Conservation (phyloP, 2,329 filamentous ascomycete genomes). For the Aspergillus sp. region DNA sequence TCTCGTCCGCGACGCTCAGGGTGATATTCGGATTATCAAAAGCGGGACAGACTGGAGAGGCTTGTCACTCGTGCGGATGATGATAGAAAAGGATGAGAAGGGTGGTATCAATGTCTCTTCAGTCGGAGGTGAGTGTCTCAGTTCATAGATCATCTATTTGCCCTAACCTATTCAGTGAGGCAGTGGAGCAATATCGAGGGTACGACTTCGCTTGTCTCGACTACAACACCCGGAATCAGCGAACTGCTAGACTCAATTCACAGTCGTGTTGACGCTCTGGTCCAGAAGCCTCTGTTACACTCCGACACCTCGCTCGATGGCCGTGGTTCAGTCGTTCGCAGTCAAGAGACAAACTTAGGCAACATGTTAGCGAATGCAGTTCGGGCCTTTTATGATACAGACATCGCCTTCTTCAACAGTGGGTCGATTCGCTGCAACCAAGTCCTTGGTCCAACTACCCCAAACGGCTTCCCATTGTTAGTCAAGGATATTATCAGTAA, state of each 20-base stretch:
- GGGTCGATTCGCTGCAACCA: conserved; percentile 22
- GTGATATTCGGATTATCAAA: conserved; percentile 14
- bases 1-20: conserved; percentile 1
- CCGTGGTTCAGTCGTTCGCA: conserved; percentile 14
- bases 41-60: conserved; percentile 17
- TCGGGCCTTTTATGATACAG: conserved; percentile 21
- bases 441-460: conserved; percentile 8
- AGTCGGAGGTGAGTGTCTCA: conserved; percentile 1
- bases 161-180: conserved; percentile 7
- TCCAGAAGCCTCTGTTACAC: conserved; percentile 18
- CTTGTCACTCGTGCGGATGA: conserved; percentile 10
- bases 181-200: conserved; percentile 13
- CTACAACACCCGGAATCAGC: neutral
- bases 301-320: conserved; percentile 19
- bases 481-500: conserved; percentile 22
- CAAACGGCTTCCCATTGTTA: conserved; percentile 9
- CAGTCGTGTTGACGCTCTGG: conserved; percentile 13
- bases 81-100: conserved; percentile 5
- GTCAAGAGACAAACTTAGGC: conserved; percentile 23
- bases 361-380: conserved; percentile 25
- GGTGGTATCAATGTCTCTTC: neutral
- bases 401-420: conserved; percentile 25
- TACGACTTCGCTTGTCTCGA: neutral
- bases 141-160: neutral
- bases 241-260: conserved; percentile 11